Percentiles rank a stretch among this genome's conserved stretches.
Conservation (phyloP, 192 early-diverging fungal species). For the Obelidium mucronatum region DNA sequence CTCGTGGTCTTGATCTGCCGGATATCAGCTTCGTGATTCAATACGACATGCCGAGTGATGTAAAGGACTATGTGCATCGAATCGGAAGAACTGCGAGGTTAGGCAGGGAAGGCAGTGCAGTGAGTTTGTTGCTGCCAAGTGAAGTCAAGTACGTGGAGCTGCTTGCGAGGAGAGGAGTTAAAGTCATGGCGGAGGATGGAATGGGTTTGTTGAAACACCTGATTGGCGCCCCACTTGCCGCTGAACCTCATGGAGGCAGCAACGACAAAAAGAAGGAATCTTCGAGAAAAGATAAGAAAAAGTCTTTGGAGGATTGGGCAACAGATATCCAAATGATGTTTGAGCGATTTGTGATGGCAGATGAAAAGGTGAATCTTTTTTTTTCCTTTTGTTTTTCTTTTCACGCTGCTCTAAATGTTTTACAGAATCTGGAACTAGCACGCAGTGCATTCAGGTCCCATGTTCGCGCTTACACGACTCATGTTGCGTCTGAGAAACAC, state of each 20-base stretch:
- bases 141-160: slow-evolving; percentile 74
- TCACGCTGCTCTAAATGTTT: slow-evolving; percentile 22
- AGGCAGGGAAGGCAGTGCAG: slow-evolving; percentile 85
- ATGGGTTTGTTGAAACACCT: slow-evolving; percentile 23
- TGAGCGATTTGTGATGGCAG: slow-evolving; percentile 75
- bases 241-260: neutral
- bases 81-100: slow-evolving; percentile 96
- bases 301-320: slow-evolving; percentile 57
- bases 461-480: slow-evolving; percentile 94
- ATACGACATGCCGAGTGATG: slow-evolving; percentile 95
- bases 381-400: slow-evolving; percentile 21
- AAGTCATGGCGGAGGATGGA: slow-evolving; percentile 23
- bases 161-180: slow-evolving; percentile 67
- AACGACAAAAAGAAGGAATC: neutral
- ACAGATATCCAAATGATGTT: slow-evolving; percentile 69
- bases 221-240: slow-evolving; percentile 38
- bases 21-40: slow-evolving; percentile 92
- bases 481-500: slow-evolving; percentile 79
- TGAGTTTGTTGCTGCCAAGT: slow-evolving; percentile 88
- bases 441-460: slow-evolving; percentile 86
- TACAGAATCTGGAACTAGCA: slow-evolving; percentile 70
- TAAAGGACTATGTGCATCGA: slow-evolving; percentile 96
- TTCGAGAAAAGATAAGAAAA: slow-evolving; percentile 59
- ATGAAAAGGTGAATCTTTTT: slow-evolving; percentile 62
- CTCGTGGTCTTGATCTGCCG: slow-evolving; percentile 96